Evolutionary conservation across 768 basidiomycete species (phyloP).

Genomic region (Erythrobasidium yunnanense): DNA sequence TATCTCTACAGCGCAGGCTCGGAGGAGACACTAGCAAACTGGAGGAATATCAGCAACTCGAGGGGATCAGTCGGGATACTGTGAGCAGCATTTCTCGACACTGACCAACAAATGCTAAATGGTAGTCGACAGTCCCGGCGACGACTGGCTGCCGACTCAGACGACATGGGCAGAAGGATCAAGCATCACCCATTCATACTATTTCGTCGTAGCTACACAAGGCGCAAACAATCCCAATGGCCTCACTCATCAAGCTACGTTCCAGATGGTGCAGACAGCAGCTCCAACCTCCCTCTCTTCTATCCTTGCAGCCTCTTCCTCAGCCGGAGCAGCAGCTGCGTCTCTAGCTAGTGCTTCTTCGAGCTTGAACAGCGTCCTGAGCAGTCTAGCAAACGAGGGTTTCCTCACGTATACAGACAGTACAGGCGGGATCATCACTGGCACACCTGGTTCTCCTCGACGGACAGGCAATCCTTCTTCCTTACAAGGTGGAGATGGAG

Average conservation of each 20-base stretch:
- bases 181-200: conserved; percentile 48
- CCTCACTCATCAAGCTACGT: conserved; percentile 58
- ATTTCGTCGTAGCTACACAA: conserved; percentile 62
- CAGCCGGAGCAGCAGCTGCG: not conserved
- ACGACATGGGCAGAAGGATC: conserved; percentile 21
- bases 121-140: conserved; percentile 5
- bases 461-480: not conserved
- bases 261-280: conserved; percentile 53
- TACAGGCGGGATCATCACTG: not conserved
- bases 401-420: not conserved
- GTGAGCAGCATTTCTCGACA: conserved; percentile 40
- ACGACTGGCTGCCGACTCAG: conserved; percentile 15
- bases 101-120: too few relatives aligned
- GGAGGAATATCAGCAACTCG: conserved; percentile 48
- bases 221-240: conserved; percentile 50
- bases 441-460: not conserved
- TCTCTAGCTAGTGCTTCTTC: not conserved
- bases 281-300: conserved; percentile 38
- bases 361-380: not conserved
- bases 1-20: conserved; percentile 69
- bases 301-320: conserved; percentile 35
- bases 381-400: not conserved
- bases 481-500: not conserved
- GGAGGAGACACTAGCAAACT: conserved; percentile 47
- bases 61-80: conserved; percentile 50